These are phyloP conservation scores for Sugiyamaella boreocaroliniensis DNA, from an alignment of 805 yeast genomes.

Conservation along the genomic window DNA sequence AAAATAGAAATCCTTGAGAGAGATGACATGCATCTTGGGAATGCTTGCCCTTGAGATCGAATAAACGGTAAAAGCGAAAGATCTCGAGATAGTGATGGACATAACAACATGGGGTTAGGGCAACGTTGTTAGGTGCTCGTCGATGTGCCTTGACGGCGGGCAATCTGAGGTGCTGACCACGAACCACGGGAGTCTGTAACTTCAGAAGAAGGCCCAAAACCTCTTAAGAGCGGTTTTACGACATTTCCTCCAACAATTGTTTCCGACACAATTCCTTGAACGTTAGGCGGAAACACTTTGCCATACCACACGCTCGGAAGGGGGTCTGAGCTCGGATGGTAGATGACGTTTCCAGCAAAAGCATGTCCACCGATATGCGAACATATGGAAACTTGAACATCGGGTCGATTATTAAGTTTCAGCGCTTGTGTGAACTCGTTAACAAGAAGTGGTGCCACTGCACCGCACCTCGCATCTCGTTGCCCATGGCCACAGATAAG, in stretches of 20 bases:
- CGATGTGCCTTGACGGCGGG: too few species aligned
- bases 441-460: conserved; percentile 50
- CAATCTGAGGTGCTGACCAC: background rate
- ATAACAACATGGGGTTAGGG: too few species aligned
- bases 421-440: conserved; percentile 46
- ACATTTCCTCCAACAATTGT: conserved; percentile 45
- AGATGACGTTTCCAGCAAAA: conserved; percentile 74
- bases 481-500: conserved; percentile 61
- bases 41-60: background rate
- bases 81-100: too few species aligned
- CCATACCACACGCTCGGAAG: conserved; percentile 65
- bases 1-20: background rate
- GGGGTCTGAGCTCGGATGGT: conserved; percentile 30
- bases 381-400: conserved; percentile 45
- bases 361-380: conserved; percentile 85
- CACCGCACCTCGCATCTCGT: conserved; percentile 63
- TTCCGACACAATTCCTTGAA: conserved; percentile 58
- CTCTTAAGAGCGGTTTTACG: conserved; percentile 40
- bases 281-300: conserved; percentile 55
- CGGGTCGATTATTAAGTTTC: conserved; percentile 21
- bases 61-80: too few species aligned
- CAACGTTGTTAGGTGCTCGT: too few species aligned
- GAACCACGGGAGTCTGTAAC: background rate
- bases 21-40: background rate
- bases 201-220: background rate